Evolutionary conservation across 2,329 filamentous ascomycete genomes (phyloP).

Genomic region (Amauroascus verrucosus): DNA sequence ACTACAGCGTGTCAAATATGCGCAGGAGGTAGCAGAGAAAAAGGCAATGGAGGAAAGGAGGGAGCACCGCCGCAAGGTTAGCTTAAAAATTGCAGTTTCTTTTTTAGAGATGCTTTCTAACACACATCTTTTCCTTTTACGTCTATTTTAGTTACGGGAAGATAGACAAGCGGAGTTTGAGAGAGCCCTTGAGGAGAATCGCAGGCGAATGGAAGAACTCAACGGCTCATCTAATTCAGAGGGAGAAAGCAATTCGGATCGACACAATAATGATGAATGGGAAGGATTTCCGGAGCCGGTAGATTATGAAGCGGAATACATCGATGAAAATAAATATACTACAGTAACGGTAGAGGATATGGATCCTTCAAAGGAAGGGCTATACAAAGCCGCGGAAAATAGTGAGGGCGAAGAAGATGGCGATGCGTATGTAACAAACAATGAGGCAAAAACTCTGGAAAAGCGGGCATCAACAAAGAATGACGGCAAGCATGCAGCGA

Average conservation of each 20-base stretch:
- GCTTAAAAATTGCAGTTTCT: neutral
- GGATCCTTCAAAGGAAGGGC: slow-evolving; percentile 62
- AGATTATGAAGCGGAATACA: slow-evolving; percentile 82
- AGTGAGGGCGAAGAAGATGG: slow-evolving; percentile 26
- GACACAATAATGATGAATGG: slow-evolving; percentile 52
- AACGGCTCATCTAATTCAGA: slow-evolving; percentile 30
- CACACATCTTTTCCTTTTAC: neutral
- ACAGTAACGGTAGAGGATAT: slow-evolving; percentile 91
- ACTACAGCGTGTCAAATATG: slow-evolving; percentile 69
- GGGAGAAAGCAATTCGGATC: slow-evolving; percentile 6
- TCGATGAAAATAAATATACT: slow-evolving; percentile 92
- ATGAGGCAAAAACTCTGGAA: slow-evolving; percentile 20
- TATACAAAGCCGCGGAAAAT: slow-evolving; percentile 45
- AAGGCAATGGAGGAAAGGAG: slow-evolving; percentile 68
- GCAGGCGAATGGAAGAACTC: slow-evolving; percentile 56
- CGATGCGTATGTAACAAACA: slow-evolving; percentile 21
- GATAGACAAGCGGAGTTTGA: slow-evolving; percentile 73
- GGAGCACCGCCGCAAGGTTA: slow-evolving; percentile 63
- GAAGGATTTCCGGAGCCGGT: slow-evolving; percentile 53
- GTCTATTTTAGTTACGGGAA: slow-evolving; percentile 59
- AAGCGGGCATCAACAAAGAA: slow-evolving; percentile 45
- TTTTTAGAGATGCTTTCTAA: neutral
- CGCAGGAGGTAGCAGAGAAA: slow-evolving; percentile 69
- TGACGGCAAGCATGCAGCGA: slow-evolving; percentile 31
- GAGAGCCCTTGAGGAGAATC: slow-evolving; percentile 67